Percentiles rank a stretch among this genome's conserved stretches.
These are phyloP conservation scores for Rhizoclosmatium globosum DNA, from an alignment of 192 early-diverging fungal species.

Conservation along the genomic window DNA sequence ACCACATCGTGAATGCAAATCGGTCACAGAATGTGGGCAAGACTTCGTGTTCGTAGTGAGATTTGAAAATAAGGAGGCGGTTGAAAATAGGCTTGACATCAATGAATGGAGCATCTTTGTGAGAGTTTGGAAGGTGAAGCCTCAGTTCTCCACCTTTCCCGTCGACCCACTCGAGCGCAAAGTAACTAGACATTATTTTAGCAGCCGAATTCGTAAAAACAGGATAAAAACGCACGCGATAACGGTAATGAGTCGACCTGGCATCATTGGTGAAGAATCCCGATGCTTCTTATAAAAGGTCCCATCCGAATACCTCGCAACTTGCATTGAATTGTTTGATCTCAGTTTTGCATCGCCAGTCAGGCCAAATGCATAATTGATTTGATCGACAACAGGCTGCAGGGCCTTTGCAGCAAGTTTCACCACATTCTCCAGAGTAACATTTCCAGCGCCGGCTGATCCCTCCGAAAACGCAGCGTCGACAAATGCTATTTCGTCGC, in stretches of 20 bases:
- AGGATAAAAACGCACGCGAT: constrained; percentile 2
- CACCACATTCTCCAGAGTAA: not conserved
- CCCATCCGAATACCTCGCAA: constrained; percentile 27
- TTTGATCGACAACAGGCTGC: not conserved
- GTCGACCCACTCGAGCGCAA: constrained; percentile 21
- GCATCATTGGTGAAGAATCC: constrained; percentile 35
- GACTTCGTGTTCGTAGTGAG: constrained; percentile 39
- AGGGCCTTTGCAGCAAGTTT: not conserved
- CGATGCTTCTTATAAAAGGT: constrained; percentile 17
- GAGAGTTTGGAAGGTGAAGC: not conserved
- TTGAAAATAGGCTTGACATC: constrained; percentile 33
- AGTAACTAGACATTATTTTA: not conserved
- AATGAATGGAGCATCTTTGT: not conserved
- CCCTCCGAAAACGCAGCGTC: not conserved
- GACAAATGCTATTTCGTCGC: not conserved
- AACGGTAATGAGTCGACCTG: constrained; percentile 16
- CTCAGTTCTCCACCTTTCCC: constrained; percentile 29
- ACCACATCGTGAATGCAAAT: constrained; percentile 45
- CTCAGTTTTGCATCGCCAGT: not conserved
- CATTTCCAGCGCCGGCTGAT: too few species aligned
- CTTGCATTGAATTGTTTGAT: constrained; percentile 18
- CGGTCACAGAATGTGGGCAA: constrained; percentile 33
- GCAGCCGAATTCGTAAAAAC: not conserved
- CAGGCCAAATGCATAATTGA: constrained; percentile 12
- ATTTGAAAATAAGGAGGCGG: constrained; percentile 35